Base-by-base conservation (phyloP, 192 early-diverging fungal genomes). In the Linderina pennispora region DNA sequence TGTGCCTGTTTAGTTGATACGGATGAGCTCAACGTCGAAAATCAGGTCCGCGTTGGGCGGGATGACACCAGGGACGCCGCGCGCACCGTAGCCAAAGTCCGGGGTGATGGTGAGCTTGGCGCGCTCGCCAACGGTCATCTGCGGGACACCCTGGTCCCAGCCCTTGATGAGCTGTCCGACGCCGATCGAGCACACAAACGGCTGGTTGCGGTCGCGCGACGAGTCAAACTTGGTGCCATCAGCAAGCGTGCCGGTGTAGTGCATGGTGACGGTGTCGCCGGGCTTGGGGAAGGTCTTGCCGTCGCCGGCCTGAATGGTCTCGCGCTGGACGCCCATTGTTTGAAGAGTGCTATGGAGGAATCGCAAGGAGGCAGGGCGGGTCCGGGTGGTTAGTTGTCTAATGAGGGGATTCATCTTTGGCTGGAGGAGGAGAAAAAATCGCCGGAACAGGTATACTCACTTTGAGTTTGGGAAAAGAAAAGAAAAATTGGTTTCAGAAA, bases 141-240 rank as follows among this genome's bases (percentile, higher is more conserved):
- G 74, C n/a, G 90, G 89, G 40, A 98, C 92, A 67, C 90, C 94
- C 78, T 83, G 77, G 57, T 83, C 82, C 88, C 87, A 87, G 48
- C 85, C 90, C 43, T 76, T 66, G 66, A 98, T 98, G 50, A 98
- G 92, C 57, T 84, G 90, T 3, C 91, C 90, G 19, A 92, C 86
- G 55, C 96, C 96, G 53, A 98, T 96, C 35, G 67, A 74, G 73
- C 85, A 90, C 19, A 73, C 70, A 52, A 97, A 98, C 32, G 96
- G 91, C 53, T 85, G 45, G 18, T 78, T 74, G 55, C 92, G 91
- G 67, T 94, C 80, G 44, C 72, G 59, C 44, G 88, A 90, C 43
- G 87, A 89, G 64, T 98, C 96, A 49, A 98, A 98, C 64, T 85
- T 78, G 16, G 39, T 62, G 48, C 91, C 91, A 56, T 83, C 72